phyloP scores from a whole-genome alignment of 495 filamentous ascomycete species.

The Bombardia bombarda region DNA sequence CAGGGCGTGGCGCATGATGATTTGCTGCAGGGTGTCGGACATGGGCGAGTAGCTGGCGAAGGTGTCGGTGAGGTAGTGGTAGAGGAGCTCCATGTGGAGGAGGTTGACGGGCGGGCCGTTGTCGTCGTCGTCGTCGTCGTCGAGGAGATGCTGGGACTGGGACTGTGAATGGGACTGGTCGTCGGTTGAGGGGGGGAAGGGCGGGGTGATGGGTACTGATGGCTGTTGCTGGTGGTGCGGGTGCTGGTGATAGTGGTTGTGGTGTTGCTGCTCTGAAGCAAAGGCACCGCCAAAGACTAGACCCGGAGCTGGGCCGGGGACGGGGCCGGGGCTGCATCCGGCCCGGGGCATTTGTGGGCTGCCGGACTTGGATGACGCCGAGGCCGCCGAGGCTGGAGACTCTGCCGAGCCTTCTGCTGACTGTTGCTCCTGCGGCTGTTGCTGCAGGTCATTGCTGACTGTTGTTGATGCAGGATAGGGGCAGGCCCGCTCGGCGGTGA shows the following conservation, averaged over 20 bases:
- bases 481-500: constrained; percentile 22
- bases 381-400: constrained; percentile 3
- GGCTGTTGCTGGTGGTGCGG: no score
- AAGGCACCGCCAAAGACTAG: background rate
- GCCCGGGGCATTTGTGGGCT: background rate
- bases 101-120: constrained; percentile 14
- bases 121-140: constrained; percentile 2
- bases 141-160: no score
- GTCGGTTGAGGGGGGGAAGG: no score
- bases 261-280: no score
- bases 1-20: constrained; percentile 15
- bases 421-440: background rate
- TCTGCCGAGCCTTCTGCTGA: constrained; percentile 6
- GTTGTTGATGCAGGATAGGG: constrained; percentile 14
- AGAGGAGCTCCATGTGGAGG: constrained; percentile 26
- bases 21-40: background rate
- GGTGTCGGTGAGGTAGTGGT: constrained; percentile 20
- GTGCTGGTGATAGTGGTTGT: no score
- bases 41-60: constrained; percentile 4
- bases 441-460: background rate
- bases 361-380: background rate
- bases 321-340: background rate
- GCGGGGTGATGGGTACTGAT: no score
- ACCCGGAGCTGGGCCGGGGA: constrained; percentile 3
- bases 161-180: no score